A percentile compares a stretch with the other conserved stretches of the same genome.
Evolutionary conservation across 257 asterid species (phyloP).

Genomic region (Rhazya stricta): DNA sequence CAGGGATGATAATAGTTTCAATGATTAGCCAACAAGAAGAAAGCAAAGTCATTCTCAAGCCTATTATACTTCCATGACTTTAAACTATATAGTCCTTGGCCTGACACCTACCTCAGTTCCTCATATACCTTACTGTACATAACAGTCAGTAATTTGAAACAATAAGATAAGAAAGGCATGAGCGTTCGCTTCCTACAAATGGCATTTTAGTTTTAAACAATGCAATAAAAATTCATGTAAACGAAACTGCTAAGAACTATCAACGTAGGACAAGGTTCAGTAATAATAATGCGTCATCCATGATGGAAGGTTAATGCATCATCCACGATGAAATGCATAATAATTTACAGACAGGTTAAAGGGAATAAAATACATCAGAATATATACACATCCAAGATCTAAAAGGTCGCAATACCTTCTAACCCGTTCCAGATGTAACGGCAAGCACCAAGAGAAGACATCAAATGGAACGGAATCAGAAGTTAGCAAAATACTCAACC

Average conservation of each 20-base stretch:
- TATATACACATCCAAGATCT: not conserved
- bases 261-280: too few species aligned
- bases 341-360: not conserved
- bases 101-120: too few species aligned
- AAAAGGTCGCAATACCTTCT: not conserved
- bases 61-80: not conserved
- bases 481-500: conserved; percentile 26
- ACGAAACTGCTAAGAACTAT: too few species aligned
- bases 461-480: not conserved
- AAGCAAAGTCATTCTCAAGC: conserved; percentile 31
- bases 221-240: too few species aligned
- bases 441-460: not conserved
- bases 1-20: conserved; percentile 41
- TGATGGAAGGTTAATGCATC: too few species aligned
- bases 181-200: too few species aligned
- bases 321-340: not conserved
- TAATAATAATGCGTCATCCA: too few species aligned
- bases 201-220: not conserved
- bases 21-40: conserved; percentile 51
- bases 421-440: too few species aligned
- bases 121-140: too few species aligned
- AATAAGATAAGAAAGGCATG: too few species aligned
- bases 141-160: too few species aligned
- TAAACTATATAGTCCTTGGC: too few species aligned
- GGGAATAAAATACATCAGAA: not conserved